Evolutionary conservation across 257 asterid species (phyloP).

Genomic region (Gentiana macrophylla): DNA sequence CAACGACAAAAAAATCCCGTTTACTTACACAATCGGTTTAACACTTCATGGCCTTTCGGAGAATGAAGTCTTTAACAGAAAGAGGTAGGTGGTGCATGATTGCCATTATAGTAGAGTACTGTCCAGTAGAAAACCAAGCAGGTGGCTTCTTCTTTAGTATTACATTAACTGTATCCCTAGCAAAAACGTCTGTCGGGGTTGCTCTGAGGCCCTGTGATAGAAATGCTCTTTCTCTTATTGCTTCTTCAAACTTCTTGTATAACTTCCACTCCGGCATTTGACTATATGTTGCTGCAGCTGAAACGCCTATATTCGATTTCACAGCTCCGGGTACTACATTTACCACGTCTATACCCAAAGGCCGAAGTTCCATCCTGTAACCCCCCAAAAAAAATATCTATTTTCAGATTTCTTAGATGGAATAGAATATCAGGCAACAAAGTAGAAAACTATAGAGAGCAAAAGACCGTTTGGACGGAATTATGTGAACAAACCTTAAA

Average conservation of each 20-base stretch:
- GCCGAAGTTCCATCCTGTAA: conserved; percentile 35
- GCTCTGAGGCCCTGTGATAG: conserved; percentile 54
- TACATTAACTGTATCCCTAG: conserved; percentile 57
- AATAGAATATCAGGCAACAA: neutral
- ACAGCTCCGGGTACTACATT: conserved; percentile 79
- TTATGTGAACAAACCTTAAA: conserved; percentile 40
- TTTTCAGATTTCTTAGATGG: neutral
- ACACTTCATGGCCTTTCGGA: conserved; percentile 34
- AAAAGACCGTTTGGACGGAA: neutral
- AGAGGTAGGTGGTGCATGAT: conserved; percentile 51
- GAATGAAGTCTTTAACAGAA: conserved; percentile 48
- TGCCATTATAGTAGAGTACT: conserved; percentile 41
- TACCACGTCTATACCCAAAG: conserved; percentile 59
- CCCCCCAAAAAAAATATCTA: neutral
- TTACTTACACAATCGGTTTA: conserved; percentile 14
- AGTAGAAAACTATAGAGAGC: neutral
- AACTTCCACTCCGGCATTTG: conserved; percentile 89
- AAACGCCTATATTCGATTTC: conserved; percentile 57
- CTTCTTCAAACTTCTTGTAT: conserved; percentile 58
- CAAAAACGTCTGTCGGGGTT: conserved; percentile 74
- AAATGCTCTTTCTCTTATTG: conserved; percentile 56
- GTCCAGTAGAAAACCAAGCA: conserved; percentile 69
- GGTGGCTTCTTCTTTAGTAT: conserved; percentile 63
- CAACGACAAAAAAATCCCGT: too few relatives aligned
- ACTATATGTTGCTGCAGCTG: conserved; percentile 40